Percentiles rank a stretch among this genome's conserved stretches.
These are phyloP conservation scores for Apiotrichum porosum DNA, from an alignment of 1,284 basidiomycete genomes.

Conservation along the genomic window DNA sequence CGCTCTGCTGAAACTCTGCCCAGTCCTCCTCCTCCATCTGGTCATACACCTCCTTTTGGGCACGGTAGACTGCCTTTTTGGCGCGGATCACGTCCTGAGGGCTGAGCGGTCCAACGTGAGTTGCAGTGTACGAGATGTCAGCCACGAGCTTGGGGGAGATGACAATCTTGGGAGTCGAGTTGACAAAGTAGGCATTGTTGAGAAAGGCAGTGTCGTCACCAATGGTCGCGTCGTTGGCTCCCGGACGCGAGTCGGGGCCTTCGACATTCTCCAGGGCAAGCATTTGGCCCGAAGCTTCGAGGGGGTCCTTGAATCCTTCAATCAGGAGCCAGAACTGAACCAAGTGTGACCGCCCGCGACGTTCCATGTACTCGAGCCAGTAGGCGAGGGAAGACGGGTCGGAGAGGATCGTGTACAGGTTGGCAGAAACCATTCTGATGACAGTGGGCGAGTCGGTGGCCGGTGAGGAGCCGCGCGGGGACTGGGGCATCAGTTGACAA, in stretches of 20 bases:
- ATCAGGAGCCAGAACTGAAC: slow-evolving; percentile 97
- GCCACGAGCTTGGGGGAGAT: slow-evolving; percentile 17
- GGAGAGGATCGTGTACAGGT: slow-evolving; percentile 61
- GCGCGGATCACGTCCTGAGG: slow-evolving; percentile 20
- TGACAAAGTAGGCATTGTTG: slow-evolving; percentile 72
- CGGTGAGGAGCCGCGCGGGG: background rate
- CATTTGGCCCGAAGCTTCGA: slow-evolving; percentile 67
- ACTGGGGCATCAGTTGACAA: background rate
- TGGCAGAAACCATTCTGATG: slow-evolving; percentile 2
- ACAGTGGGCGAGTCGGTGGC: background rate
- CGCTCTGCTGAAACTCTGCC: slow-evolving; percentile 75
- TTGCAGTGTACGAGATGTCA: slow-evolving; percentile 21
- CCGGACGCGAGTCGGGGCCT: background rate
- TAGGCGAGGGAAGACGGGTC: slow-evolving; percentile 87
- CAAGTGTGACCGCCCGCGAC: slow-evolving; percentile 71
- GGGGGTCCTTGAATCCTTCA: slow-evolving; percentile 92
- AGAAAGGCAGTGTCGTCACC: slow-evolving; percentile 80
- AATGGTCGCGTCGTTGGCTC: slow-evolving; percentile 17
- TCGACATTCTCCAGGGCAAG: slow-evolving; percentile 15
- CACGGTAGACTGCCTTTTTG: slow-evolving; percentile 60
- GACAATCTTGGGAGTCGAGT: slow-evolving; percentile 13
- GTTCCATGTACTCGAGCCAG: slow-evolving; percentile 97
- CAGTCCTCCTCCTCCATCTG: slow-evolving; percentile 91
- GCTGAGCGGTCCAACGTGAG: background rate
- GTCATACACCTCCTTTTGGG: slow-evolving; percentile 77